phyloP scores from a whole-genome alignment of 495 filamentous ascomycete species.

The Penicillium paxilli region DNA sequence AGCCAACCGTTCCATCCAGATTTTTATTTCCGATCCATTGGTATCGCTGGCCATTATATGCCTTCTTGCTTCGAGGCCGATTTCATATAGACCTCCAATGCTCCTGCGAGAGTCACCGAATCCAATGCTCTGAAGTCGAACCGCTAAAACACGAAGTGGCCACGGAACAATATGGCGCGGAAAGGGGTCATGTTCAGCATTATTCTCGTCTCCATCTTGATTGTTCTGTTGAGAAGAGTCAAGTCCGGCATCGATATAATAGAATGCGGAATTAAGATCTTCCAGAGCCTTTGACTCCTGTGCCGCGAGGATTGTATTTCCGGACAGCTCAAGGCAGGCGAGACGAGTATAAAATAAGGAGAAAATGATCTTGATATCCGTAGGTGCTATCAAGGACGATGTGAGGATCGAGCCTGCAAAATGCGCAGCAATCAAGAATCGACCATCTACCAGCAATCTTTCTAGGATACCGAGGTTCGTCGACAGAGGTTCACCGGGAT shows the following conservation, averaged over 20 bases:
- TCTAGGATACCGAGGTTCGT: conserved; percentile 49
- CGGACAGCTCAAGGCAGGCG: conserved; percentile 74
- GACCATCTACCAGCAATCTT: conserved; percentile 71
- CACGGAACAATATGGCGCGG: conserved; percentile 73
- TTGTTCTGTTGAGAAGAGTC: conserved; percentile 26
- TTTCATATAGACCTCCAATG: conserved; percentile 86
- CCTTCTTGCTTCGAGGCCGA: conserved; percentile 71
- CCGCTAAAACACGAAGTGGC: conserved; percentile 78
- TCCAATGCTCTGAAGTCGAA: conserved; percentile 80
- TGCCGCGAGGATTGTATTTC: conserved; percentile 70
- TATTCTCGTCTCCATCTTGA: conserved; percentile 38
- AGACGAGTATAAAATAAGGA: conserved; percentile 78
- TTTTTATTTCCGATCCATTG: conserved; percentile 34
- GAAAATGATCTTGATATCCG: conserved; percentile 67
- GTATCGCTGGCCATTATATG: conserved; percentile 42
- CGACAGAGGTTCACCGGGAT: conserved; percentile 37
- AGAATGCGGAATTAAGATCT: conserved; percentile 70
- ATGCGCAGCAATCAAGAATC: conserved; percentile 60
- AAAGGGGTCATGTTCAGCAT: conserved; percentile 24
- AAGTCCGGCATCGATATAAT: conserved; percentile 53
- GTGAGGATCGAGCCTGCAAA: conserved; percentile 42
- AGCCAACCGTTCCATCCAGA: conserved; percentile 68
- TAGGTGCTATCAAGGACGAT: conserved; percentile 46
- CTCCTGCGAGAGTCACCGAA: conserved; percentile 80
- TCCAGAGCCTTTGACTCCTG: conserved; percentile 83